Conservation (phyloP, 2,329 filamentous ascomycete species). For the Pleoardoris graminearum region DNA sequence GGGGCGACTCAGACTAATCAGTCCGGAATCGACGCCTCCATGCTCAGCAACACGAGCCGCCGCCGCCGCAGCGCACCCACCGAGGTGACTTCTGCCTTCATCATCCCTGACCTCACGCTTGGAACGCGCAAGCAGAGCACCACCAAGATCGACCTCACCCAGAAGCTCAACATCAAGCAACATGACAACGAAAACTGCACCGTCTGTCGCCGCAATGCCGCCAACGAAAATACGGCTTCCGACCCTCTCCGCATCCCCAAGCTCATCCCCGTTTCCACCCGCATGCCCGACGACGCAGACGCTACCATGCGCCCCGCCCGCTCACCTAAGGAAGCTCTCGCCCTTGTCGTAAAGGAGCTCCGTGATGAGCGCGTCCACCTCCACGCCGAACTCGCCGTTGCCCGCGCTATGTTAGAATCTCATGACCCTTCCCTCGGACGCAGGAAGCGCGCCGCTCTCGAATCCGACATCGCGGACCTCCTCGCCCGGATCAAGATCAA, state of each 20-base stretch:
- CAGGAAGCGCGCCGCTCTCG: constrained; percentile 64
- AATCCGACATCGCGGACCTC: constrained; percentile 63
- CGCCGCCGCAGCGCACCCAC: constrained; percentile 54
- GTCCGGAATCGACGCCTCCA: constrained; percentile 43
- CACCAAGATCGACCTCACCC: constrained; percentile 21
- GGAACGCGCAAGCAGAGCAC: constrained; percentile 31
- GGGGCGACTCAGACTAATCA: constrained; percentile 38
- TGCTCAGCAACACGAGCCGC: constrained; percentile 54
- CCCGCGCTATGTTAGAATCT: constrained; percentile 63
- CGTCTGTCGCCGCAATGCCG: constrained; percentile 55
- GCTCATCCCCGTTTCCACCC: constrained; percentile 55
- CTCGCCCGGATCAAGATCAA: constrained; percentile 70
- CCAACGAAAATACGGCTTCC: constrained; percentile 31
- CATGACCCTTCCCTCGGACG: constrained; percentile 65
- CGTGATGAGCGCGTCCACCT: constrained; percentile 80
- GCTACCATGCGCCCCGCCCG: constrained; percentile 65
- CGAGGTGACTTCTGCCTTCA: constrained; percentile 67
- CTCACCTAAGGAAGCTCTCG: constrained; percentile 71
- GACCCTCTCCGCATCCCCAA: constrained; percentile 50
- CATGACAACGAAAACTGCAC: constrained; percentile 61
- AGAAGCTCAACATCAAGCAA: constrained; percentile 41
- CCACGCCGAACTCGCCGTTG: constrained; percentile 66
- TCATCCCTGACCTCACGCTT: constrained; percentile 65
- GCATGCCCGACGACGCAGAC: constrained; percentile 58
- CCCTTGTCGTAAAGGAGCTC: constrained; percentile 79